Evolutionary conservation across 768 basidiomycete genomes (phyloP), one percentile per base, ranked within the genome.

Genomic region (Tylopilus sp.): DNA sequence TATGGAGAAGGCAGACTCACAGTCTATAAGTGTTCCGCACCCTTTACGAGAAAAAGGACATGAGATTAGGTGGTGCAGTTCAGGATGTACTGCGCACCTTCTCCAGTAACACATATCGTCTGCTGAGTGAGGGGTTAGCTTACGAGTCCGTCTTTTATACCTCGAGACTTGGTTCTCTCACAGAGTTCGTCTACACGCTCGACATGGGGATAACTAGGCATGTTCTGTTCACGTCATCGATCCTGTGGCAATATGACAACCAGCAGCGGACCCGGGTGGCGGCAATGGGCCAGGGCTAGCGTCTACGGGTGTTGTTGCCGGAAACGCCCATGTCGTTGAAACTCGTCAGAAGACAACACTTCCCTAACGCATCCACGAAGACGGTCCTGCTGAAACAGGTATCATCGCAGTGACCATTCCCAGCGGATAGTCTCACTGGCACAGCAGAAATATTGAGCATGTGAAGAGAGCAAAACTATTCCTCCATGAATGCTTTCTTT

Each of bases 101-200:
- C 83, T 77, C 72, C 74, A 83, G 63, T 78, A 80, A 70, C 83
- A 84, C 83, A 85, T 84, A 21, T 24, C 38, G 51, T 58, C 40
- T 14, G n/a, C 54, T 50, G 56, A 55, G 29, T 50, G 54, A 34
- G 46, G 37, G 26, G 40, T 24, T 22, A 41, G 36, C 36, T 43
- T 43, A 48, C 37, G 14, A 41, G 46, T 31, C 43, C 29, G 31
- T 56, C 52, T 68, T 69, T 69, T 69, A 69, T 69, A 69, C 57
- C 46, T 63, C 41, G 54, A 61, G 53, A 48, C 51, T 50, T 31
- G 62, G 56, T 51, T 58, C 63, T 63, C 56, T 60, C 60, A 58
- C 58, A 66, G 55, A 66, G 61, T 34, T 37, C 37, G 56, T 58
- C 50, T 57, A 48, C 47, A 45, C 48, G 54, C 40, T 52, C 55